Conservation (phyloP, 108 stramenopile genomes). For the Cyclotella baltica region DNA sequence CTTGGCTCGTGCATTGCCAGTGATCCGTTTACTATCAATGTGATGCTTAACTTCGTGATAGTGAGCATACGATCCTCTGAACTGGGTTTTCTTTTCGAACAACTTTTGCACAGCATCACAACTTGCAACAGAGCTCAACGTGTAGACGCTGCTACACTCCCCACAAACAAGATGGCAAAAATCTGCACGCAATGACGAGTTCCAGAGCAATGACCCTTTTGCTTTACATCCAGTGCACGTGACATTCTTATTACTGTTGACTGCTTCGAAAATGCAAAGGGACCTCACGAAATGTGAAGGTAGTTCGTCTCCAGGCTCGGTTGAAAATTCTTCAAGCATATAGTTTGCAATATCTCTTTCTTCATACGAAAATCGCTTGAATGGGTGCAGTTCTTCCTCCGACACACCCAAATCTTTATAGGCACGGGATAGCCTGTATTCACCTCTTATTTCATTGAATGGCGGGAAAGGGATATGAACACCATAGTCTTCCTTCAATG, state of each 20-base stretch:
- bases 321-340: constrained; percentile 11
- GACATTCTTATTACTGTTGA: background rate
- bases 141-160: constrained; percentile 22
- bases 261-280: constrained; percentile 12
- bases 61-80: constrained; percentile 30
- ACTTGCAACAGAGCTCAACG: constrained; percentile 4
- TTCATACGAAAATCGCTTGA: constrained; percentile 10
- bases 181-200: constrained; percentile 8
- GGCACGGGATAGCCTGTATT: background rate
- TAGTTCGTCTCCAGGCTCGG: constrained; percentile 8
- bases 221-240: background rate
- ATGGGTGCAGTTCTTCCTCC: constrained; percentile 9
- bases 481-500: constrained; percentile 13
- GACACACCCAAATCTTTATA: constrained; percentile 1
- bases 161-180: constrained; percentile 28
- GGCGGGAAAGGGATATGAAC: constrained; percentile 18
- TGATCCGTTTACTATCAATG: background rate
- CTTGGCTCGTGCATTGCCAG: background rate
- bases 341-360: background rate
- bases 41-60: constrained; percentile 6
- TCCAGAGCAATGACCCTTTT: constrained; percentile 8
- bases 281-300: constrained; percentile 15
- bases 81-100: constrained; percentile 7
- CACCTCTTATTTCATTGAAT: constrained; percentile 17
- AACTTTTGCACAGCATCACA: constrained; percentile 8